Conservation (phyloP, 2,329 filamentous ascomycete genomes). For the Diaporthe destruens region DNA sequence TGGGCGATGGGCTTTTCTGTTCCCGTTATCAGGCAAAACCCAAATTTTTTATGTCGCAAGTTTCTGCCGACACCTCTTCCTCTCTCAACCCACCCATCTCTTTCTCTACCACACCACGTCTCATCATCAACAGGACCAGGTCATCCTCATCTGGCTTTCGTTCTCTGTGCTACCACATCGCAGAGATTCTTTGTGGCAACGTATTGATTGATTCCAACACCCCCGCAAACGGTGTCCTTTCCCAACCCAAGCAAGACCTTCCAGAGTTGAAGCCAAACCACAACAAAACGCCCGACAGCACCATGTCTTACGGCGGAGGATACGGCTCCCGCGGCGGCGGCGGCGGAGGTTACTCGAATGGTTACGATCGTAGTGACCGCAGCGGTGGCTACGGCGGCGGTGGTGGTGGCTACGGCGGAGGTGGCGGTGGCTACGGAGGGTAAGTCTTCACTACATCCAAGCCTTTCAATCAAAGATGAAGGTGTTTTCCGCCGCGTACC, state of each 20-base stretch:
- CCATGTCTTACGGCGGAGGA: conserved; percentile 61
- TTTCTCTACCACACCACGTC: conserved; percentile 38
- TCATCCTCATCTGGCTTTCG: conserved; percentile 32
- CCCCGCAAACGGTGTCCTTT: conserved; percentile 27
- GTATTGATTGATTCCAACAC: conserved; percentile 35
- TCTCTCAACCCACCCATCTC: conserved; percentile 38
- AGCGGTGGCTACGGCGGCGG: conserved; percentile 64
- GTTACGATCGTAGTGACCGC: conserved; percentile 51
- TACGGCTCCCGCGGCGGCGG: conserved; percentile 58
- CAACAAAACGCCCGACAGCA: conserved; percentile 42
- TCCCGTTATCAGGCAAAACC: conserved; percentile 36
- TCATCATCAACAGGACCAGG: conserved; percentile 43
- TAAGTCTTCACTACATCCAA: conserved; percentile 45
- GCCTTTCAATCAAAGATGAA: conserved; percentile 10
- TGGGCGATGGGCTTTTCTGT: conserved; percentile 27
- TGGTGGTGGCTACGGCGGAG: conserved; percentile 61
- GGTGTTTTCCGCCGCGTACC: not conserved
- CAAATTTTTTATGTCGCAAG: conserved; percentile 38
- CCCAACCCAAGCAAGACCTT: conserved; percentile 28
- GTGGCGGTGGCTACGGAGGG: conserved; percentile 52
- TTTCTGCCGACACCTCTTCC: conserved; percentile 22
- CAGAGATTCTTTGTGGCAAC: conserved; percentile 33
- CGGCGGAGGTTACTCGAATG: conserved; percentile 64
- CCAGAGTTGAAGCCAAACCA: no score
- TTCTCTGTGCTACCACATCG: conserved; percentile 19